Evolutionary conservation across 345 rosid species (phyloP).

Genomic region (Laguncularia racemosa): DNA sequence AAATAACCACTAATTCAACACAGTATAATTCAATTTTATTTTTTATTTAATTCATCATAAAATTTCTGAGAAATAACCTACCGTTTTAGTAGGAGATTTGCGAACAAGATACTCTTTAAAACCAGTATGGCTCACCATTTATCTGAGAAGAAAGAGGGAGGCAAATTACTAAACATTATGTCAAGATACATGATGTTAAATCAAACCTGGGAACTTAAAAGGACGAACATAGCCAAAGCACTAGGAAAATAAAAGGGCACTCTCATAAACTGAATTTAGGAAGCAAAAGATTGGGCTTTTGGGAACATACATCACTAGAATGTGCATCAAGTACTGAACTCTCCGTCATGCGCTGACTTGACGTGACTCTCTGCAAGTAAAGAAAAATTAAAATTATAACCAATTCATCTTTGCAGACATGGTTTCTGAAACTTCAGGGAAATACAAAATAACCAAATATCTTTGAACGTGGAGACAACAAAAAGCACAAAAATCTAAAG

Average conservation of each 20-base stretch:
- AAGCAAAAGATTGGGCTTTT: constrained; percentile 7
- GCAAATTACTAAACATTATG: not conserved
- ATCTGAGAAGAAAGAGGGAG: constrained; percentile 28
- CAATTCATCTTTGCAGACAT: no score
- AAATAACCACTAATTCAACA: no score
- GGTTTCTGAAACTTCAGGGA: not conserved
- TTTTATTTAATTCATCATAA: not conserved
- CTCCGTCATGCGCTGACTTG: constrained; percentile 80
- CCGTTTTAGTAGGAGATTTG: constrained; percentile 74
- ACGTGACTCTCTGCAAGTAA: constrained; percentile 73
- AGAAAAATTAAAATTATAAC: not conserved
- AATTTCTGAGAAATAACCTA: constrained; percentile 21
- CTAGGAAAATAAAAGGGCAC: no score
- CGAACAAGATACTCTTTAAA: constrained; percentile 83
- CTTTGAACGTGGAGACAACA: not conserved
- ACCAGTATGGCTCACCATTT: constrained; percentile 88
- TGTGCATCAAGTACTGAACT: constrained; percentile 89
- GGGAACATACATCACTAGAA: constrained; percentile 42
- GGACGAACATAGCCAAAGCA: no score
- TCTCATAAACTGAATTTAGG: not conserved
- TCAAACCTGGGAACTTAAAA: no score
- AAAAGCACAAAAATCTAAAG: no score
- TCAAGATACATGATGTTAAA: no score
- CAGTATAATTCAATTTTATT: no score
- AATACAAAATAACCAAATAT: not conserved